Evolutionary conservation across 2,329 filamentous ascomycete genomes (phyloP).

Genomic region (Dactylella cylindrospora): DNA sequence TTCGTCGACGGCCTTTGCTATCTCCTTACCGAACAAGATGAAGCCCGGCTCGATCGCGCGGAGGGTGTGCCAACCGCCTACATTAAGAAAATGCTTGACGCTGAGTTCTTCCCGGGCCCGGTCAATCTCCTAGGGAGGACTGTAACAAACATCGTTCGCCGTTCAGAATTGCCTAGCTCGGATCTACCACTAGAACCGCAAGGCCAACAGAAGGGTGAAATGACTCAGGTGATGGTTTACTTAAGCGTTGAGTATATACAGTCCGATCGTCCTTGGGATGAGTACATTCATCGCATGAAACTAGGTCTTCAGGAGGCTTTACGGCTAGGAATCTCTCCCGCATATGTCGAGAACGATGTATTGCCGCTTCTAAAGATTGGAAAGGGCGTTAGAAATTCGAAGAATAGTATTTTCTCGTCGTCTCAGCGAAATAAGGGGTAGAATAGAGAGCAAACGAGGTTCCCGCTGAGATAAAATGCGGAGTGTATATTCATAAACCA

Average conservation of each 20-base stretch:
- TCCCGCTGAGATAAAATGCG: too few relatives aligned
- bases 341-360: background rate
- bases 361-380: conserved; percentile 1
- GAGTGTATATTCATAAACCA: too few relatives aligned
- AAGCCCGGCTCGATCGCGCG: conserved; percentile 53
- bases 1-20: conserved; percentile 55
- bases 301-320: conserved; percentile 52
- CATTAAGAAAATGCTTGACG: conserved; percentile 51
- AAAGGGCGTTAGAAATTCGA: background rate
- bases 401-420: too few relatives aligned
- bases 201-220: conserved; percentile 44
- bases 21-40: conserved; percentile 52
- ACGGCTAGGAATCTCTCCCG: conserved; percentile 48
- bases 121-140: conserved; percentile 52
- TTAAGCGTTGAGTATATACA: conserved; percentile 51
- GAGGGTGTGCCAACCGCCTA: conserved; percentile 55
- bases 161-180: conserved; percentile 51
- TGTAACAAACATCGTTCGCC: conserved; percentile 53
- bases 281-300: conserved; percentile 55
- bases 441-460: too few relatives aligned
- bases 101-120: conserved; percentile 51
- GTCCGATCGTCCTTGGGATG: conserved; percentile 52
- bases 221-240: conserved; percentile 53
- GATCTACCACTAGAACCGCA: conserved; percentile 45
- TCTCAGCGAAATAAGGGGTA: too few relatives aligned